Base-by-base conservation (phyloP, 192 early-diverging fungal species). In the Coemansia sp. region DNA sequence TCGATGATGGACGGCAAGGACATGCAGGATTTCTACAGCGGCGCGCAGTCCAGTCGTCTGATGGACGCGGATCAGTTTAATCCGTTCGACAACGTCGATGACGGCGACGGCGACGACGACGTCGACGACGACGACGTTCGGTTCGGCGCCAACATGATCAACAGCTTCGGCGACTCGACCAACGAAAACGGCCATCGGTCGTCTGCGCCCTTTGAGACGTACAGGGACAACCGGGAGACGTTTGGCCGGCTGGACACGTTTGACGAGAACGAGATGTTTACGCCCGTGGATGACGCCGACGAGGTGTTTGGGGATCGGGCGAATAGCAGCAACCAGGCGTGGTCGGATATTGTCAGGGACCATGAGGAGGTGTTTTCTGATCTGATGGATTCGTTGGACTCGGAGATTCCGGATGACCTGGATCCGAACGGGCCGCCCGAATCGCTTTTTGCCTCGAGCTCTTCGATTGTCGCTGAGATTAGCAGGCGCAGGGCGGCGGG, bases 401-500 rank as follows among this genome's bases (percentile, higher is more conserved):
- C 9, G 3, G 3, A 10, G n/a, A 29, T 32, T 27, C 35, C 28
- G 24, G 49, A 42, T 13, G 51, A 61, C 22, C 59, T 67, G 28
- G 65, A 64, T 19, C 50, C 49, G 0, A 39, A 35, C 25, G 34
- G 34, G 28, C 67, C 76, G 53, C 76, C 76, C 0, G 76, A 48
- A 18, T 79, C 76, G 20, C 34, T 79, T 39, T 79, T 79, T 51
- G 71, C 70, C 13, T 72, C 76, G 9, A 79, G 76, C 58, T 50
- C 70, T 22, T 79, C 76, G 48, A 73, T 79, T 8, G 64, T 67
- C 0, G 71, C 67, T 11, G 76, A 58, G 59, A 58, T 78, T 14
- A 55, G 62, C 29, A 47, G 74, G 57, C 48, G 55, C n/a, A n/a
- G 22, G 29, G 48, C 39, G 22, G 55, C 5, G 51, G 32, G 27